A percentile compares a stretch with the other conserved stretches of the same genome.
These are phyloP conservation scores for Aspergillus cejpii DNA, from an alignment of 2,329 filamentous ascomycete genomes.

Conservation along the genomic window DNA sequence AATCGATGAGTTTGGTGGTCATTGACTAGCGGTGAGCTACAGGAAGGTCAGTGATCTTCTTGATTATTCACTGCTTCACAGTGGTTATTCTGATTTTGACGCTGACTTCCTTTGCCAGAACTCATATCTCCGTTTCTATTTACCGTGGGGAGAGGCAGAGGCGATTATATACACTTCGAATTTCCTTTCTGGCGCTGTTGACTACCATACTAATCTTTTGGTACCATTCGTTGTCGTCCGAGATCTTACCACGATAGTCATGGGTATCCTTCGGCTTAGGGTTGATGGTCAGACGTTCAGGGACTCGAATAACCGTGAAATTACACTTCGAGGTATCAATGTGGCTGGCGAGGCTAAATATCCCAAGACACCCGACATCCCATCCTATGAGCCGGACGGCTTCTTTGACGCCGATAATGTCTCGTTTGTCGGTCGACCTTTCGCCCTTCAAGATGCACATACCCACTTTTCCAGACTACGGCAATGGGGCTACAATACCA, in stretches of 20 bases:
- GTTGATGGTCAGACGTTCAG: slow-evolving; percentile 84
- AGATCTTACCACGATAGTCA: slow-evolving; percentile 34
- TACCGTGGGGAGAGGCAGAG: neutral
- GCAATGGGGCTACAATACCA: slow-evolving; percentile 90
- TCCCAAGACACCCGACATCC: slow-evolving; percentile 70
- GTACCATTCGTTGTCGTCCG: neutral
- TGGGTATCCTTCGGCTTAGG: slow-evolving; percentile 68
- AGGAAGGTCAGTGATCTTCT: neutral
- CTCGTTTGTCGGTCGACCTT: slow-evolving; percentile 80
- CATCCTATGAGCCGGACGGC: slow-evolving; percentile 66
- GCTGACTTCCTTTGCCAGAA: neutral
- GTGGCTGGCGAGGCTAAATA: slow-evolving; percentile 85
- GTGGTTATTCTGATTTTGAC: neutral
- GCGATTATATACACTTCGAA: neutral
- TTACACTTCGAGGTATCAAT: slow-evolving; percentile 90
- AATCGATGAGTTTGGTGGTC: neutral
- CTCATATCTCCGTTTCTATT: no score
- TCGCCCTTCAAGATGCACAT: slow-evolving; percentile 73
- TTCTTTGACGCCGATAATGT: slow-evolving; percentile 94
- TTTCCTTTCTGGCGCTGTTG: neutral
- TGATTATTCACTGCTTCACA: neutral
- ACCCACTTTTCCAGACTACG: slow-evolving; percentile 79
- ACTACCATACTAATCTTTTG: neutral
- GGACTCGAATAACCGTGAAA: slow-evolving; percentile 72
- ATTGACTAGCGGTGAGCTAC: neutral